Evolutionary conservation across 2,329 filamentous ascomycete species (phyloP).

Genomic region (Metarhizium anisopliae): DNA sequence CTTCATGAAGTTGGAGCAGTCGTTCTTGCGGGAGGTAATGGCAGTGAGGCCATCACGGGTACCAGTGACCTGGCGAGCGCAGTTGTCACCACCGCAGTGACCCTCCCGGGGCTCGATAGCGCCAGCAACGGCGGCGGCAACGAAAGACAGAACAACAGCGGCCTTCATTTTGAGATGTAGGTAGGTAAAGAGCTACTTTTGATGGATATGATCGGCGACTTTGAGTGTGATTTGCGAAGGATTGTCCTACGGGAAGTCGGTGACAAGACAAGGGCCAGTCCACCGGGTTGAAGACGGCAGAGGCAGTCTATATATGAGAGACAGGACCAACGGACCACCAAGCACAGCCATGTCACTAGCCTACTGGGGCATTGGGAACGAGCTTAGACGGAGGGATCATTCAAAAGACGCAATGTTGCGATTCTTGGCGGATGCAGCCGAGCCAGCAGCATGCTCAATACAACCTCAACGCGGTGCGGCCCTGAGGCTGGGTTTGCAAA

Average conservation of each 20-base stretch:
- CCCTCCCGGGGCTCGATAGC: conserved; percentile 26
- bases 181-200: not conserved
- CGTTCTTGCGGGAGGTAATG: conserved; percentile 25
- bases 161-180: conserved; percentile 30
- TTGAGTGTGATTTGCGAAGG: not conserved
- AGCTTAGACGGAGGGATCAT: not conserved
- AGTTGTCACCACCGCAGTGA: conserved; percentile 32
- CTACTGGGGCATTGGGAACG: not conserved
- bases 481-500: not conserved
- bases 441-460: not conserved
- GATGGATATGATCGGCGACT: conserved; percentile 2
- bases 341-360: not conserved
- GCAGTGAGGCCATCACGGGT: conserved; percentile 27
- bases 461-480: not conserved
- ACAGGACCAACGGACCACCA: not conserved
- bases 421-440: conserved; percentile 5
- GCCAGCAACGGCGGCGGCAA: conserved; percentile 26
- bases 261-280: not conserved
- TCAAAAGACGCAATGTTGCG: not conserved
- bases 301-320: conserved; percentile 1
- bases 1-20: conserved; percentile 31
- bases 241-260: not conserved
- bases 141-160: conserved; percentile 27
- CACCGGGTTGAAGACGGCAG: not conserved
- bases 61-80: conserved; percentile 36